Conservation (phyloP, 23 red algal genomes). For the Gracilaria domingensis region DNA sequence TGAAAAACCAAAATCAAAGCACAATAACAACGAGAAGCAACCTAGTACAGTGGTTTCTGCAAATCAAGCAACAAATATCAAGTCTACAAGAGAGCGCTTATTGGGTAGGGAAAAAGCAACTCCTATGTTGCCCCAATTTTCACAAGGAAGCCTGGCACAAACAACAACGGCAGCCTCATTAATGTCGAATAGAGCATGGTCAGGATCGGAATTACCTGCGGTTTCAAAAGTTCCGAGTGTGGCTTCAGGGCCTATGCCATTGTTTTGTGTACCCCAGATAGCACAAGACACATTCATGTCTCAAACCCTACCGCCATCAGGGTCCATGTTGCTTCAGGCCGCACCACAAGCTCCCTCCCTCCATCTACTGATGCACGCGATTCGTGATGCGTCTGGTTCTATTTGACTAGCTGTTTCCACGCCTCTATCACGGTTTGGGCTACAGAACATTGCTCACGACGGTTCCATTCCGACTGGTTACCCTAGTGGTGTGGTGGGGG, state of each 20-base stretch:
- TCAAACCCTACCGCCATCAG: background rate
- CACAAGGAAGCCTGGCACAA: background rate
- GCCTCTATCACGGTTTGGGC: background rate
- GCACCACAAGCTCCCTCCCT: background rate
- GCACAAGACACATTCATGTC: background rate
- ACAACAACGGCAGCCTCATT: background rate
- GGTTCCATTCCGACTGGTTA: conserved; percentile 6
- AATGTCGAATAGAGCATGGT: background rate
- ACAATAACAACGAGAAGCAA: background rate
- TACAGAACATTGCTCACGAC: background rate
- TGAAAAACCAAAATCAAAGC: conserved; percentile 12
- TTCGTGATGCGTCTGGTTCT: background rate
- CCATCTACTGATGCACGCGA: background rate
- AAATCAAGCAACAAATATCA: conserved; percentile 14
- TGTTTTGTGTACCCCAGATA: background rate
- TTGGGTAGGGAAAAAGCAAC: background rate
- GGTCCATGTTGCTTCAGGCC: background rate
- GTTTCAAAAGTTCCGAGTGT: conserved; percentile 9
- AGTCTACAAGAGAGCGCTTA: background rate
- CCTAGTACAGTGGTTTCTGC: conserved; percentile 13
- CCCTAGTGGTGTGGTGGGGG: background rate
- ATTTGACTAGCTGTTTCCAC: background rate
- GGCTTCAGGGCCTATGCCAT: background rate
- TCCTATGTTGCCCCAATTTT: background rate
- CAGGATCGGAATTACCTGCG: conserved; percentile 1